phyloP scores from a whole-genome alignment of 306 rosid species.

The Psophocarpus tetragonolobus region DNA sequence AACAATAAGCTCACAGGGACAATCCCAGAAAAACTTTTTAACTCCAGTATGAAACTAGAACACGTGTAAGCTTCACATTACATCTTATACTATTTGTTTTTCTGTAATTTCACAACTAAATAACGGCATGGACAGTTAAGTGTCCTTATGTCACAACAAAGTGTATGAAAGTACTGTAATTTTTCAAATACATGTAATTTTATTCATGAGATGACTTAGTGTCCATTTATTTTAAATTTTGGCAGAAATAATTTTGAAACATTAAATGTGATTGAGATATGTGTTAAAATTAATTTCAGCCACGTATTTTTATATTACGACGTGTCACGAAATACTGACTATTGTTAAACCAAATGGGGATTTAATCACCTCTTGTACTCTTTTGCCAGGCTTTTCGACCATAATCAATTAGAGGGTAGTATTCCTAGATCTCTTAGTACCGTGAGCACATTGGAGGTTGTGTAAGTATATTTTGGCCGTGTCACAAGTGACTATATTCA shows the following conservation, averaged over 20 bases:
- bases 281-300: not conserved
- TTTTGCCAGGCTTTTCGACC: conserved; percentile 58
- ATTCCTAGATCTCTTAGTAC: conserved; percentile 51
- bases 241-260: not conserved
- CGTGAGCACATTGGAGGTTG: conserved; percentile 47
- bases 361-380: not conserved
- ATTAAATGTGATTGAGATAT: not conserved
- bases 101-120: not conserved
- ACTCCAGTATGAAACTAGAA: conserved; percentile 43
- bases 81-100: conserved; percentile 15
- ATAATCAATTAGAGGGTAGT: conserved; percentile 47
- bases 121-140: conserved; percentile 5
- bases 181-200: not conserved
- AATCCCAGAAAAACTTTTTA: conserved; percentile 55
- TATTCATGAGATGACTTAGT: not conserved
- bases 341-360: not conserved
- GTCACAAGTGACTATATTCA: not conserved
- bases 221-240: not conserved
- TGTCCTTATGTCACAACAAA: not conserved
- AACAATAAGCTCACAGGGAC: conserved; percentile 45
- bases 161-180: not conserved
- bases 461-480: conserved; percentile 58
- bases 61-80: conserved; percentile 65
- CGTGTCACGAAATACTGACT: not conserved
- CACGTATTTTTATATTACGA: not conserved